These are phyloP conservation scores for Colletotrichum cereale DNA, from an alignment of 2,329 filamentous ascomycete species.

Conservation along the genomic window DNA sequence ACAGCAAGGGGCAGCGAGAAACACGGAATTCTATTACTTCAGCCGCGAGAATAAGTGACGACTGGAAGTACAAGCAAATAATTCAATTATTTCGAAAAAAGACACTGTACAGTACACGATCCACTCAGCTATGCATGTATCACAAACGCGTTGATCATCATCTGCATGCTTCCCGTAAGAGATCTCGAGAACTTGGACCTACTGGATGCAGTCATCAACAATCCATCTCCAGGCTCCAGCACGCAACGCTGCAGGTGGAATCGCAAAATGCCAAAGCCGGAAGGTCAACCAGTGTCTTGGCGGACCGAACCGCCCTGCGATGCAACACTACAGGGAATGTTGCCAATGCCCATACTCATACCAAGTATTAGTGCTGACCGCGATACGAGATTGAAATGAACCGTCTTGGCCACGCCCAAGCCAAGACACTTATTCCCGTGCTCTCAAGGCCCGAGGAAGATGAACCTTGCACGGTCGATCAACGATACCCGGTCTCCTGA, in stretches of 20 bases:
- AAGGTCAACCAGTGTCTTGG: slow-evolving; percentile 18
- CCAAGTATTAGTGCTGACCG: not conserved
- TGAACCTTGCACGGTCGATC: too few relatives aligned
- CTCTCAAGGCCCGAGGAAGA: not conserved
- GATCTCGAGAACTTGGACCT: too few relatives aligned
- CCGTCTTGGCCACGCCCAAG: not conserved
- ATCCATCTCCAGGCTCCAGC: not conserved
- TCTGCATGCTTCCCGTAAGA: not conserved
- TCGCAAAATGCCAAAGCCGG: slow-evolving; percentile 9
- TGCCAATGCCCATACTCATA: not conserved
- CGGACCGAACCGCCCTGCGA: slow-evolving; percentile 7
- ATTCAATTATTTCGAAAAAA: not conserved
- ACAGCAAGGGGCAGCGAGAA: not conserved
- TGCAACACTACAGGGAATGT: slow-evolving; percentile 7
- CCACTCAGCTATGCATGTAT: not conserved
- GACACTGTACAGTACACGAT: not conserved
- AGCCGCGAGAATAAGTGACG: too few relatives aligned
- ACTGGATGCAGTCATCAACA: not conserved
- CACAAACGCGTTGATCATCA: not conserved
- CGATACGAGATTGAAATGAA: not conserved
- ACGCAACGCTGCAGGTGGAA: slow-evolving; percentile 4
- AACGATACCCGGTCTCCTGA: too few relatives aligned
- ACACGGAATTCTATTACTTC: not conserved
- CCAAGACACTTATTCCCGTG: not conserved
- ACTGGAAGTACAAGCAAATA: not conserved